Conservation (phyloP, 176 grass and related monocot genomes). For the Musa schizocarpa region DNA sequence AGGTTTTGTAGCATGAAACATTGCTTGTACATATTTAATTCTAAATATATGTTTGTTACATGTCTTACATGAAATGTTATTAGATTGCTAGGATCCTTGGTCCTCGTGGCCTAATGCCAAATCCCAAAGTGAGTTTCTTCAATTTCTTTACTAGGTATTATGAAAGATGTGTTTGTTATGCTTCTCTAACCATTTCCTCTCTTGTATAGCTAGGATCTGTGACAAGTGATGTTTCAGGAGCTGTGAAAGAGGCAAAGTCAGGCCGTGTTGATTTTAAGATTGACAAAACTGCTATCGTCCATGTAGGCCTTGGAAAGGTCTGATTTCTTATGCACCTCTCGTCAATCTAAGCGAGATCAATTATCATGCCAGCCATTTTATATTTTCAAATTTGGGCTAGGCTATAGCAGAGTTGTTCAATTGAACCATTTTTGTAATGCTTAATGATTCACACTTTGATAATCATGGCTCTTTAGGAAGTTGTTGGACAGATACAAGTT, state of each 20-base stretch:
- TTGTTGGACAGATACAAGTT: too few species aligned
- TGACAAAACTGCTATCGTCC: conserved; percentile 96
- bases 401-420: too few species aligned
- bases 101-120: conserved; percentile 96
- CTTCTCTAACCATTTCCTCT: conserved; percentile 17
- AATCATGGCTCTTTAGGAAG: too few species aligned
- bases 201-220: conserved; percentile 77
- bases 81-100: conserved; percentile 93
- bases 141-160: conserved; percentile 13
- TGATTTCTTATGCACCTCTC: neutral
- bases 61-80: conserved; percentile 8
- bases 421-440: too few species aligned
- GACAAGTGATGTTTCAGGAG: conserved; percentile 79
- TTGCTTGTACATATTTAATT: neutral
- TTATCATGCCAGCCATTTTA: neutral
- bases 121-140: conserved; percentile 73
- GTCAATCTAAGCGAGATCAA: neutral
- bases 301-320: conserved; percentile 98
- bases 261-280: conserved; percentile 96
- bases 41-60: conserved; percentile 14
- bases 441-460: too few species aligned
- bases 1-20: conserved; percentile 38
- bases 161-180: conserved; percentile 6
- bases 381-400: too few species aligned
- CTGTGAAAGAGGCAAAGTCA: conserved; percentile 80